A percentile compares a stretch with the other conserved stretches of the same genome.
These are phyloP conservation scores for Daldinia decipiens DNA, from an alignment of 495 filamentous ascomycete species.

Conservation along the genomic window DNA sequence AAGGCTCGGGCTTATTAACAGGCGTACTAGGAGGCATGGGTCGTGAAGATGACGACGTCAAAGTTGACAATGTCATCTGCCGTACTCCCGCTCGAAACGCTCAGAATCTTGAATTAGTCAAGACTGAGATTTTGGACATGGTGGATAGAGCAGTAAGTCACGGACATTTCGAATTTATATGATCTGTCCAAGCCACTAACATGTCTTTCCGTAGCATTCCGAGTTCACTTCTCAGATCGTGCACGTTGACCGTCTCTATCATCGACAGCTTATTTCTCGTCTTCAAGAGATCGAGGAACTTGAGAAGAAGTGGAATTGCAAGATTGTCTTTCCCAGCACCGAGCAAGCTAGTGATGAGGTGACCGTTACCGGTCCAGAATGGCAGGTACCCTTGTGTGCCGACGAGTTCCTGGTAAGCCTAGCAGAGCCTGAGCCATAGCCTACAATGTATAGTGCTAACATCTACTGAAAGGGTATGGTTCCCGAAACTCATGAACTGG, in stretches of 20 bases:
- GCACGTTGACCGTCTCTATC: constrained; percentile 91
- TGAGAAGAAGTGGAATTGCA: constrained; percentile 99
- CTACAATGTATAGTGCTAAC: constrained; percentile 43
- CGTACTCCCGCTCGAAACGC: constrained; percentile 97
- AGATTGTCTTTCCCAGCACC: constrained; percentile 95
- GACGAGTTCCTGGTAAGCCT: constrained; percentile 85
- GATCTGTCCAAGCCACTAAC: constrained; percentile 1
- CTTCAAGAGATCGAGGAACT: constrained; percentile 90
- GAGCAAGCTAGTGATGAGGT: constrained; percentile 97
- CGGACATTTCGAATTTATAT: constrained; percentile 6
- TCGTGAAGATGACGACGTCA: constrained; percentile 96
- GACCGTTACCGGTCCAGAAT: constrained; percentile 93
- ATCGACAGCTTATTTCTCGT: constrained; percentile 89
- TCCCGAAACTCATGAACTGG: constrained; percentile 91
- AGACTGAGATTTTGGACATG: constrained; percentile 99
- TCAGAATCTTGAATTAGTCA: constrained; percentile 94
- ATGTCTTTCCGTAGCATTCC: constrained; percentile 69
- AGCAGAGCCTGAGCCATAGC: constrained; percentile 1
- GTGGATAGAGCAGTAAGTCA: constrained; percentile 86
- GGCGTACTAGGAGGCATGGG: constrained; percentile 74
- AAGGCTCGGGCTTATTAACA: constrained; percentile 34
- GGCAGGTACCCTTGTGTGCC: constrained; percentile 94
- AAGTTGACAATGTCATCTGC: constrained; percentile 99
- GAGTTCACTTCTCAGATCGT: constrained; percentile 95
- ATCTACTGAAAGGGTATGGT: constrained; percentile 78